phyloP scores from a whole-genome alignment of 371 early-diverging fungal genomes.

The Apophysomyces elegans region DNA sequence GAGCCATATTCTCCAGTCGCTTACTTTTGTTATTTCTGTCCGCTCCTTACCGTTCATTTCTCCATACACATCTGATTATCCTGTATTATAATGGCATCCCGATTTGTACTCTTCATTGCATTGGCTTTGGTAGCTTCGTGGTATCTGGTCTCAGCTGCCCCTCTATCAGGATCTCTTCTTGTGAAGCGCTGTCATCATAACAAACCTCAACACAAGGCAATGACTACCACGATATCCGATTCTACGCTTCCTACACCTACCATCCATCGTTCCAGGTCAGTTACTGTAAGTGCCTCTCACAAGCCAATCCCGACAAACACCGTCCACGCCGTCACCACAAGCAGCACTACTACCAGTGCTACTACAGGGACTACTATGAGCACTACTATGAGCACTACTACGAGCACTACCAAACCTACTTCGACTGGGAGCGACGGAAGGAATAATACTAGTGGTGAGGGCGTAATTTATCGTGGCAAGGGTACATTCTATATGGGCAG shows the following conservation, averaged over 20 bases:
- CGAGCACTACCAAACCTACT: too few relatives aligned
- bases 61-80: too few relatives aligned
- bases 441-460: too few relatives aligned
- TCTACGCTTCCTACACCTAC: neutral
- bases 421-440: too few relatives aligned
- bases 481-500: too few relatives aligned
- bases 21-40: neutral
- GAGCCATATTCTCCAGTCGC: neutral
- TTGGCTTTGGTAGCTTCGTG: slow-evolving; percentile 17
- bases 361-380: too few relatives aligned
- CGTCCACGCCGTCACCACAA: too few relatives aligned
- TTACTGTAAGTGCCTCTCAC: too few relatives aligned
- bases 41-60: slow-evolving; percentile 19
- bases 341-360: too few relatives aligned
- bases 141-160: slow-evolving; percentile 20
- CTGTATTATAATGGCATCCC: slow-evolving; percentile 10
- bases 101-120: slow-evolving; percentile 21
- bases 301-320: too few relatives aligned
- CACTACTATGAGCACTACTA: too few relatives aligned
- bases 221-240: neutral
- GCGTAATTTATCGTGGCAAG: too few relatives aligned
- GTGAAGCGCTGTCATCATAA: slow-evolving; percentile 17
- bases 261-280: slow-evolving; percentile 9
- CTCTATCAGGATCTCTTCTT: slow-evolving; percentile 21
- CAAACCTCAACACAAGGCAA: neutral